Evolutionary conservation across 345 rosid genomes (phyloP).

Genomic region (Acer campestre): DNA sequence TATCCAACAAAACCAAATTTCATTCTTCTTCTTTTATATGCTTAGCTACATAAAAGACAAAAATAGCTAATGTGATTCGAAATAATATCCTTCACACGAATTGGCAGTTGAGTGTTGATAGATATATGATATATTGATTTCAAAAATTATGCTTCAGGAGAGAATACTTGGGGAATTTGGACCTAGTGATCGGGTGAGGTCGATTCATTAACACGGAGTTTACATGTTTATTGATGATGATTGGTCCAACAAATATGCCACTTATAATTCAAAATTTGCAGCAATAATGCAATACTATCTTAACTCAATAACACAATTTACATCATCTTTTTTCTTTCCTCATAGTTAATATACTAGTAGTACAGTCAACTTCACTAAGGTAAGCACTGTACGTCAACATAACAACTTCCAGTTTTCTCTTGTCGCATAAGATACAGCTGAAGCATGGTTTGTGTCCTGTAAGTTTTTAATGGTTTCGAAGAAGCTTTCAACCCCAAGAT

Average conservation of each 20-base stretch:
- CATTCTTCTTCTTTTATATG: too few relatives aligned
- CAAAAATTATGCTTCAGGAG: too few relatives aligned
- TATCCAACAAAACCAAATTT: too few relatives aligned
- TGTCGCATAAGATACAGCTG: neutral
- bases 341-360: neutral
- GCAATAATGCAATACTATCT: neutral
- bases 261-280: neutral
- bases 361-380: neutral
- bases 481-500: neutral
- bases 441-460: neutral
- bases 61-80: too few relatives aligned
- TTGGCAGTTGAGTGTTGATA: too few relatives aligned
- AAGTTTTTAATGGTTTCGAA: neutral
- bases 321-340: neutral
- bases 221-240: neutral
- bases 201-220: neutral
- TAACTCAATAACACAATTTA: neutral
- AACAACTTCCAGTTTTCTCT: neutral
- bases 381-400: neutral
- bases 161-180: too few relatives aligned
- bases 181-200: neutral
- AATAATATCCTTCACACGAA: too few relatives aligned
- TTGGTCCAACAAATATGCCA: neutral
- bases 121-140: too few relatives aligned
- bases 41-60: too few relatives aligned